Conservation (phyloP, 768 basidiomycete species). For the Amanita thiersii region DNA sequence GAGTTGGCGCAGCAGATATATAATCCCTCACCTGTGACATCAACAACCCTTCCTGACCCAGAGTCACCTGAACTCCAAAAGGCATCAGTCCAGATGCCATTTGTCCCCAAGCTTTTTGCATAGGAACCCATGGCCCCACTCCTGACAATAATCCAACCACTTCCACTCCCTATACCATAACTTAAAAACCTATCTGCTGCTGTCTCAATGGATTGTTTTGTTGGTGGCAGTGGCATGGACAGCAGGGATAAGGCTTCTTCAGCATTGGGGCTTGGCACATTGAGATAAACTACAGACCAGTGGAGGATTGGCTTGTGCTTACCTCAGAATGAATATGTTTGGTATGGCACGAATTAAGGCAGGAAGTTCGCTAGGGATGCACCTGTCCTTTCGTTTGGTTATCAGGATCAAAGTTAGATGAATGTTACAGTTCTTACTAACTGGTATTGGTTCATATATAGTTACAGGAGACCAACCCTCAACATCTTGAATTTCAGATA, state of each 20-base stretch:
- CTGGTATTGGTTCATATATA: slow-evolving; percentile 86
- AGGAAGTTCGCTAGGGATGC: slow-evolving; percentile 73
- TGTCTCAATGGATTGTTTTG: slow-evolving; percentile 48
- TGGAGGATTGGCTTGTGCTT: slow-evolving; percentile 6
- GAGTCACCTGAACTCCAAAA: slow-evolving; percentile 51
- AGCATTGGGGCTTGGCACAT: slow-evolving; percentile 64
- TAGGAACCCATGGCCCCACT: slow-evolving; percentile 69
- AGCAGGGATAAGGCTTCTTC: slow-evolving; percentile 64
- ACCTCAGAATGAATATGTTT: slow-evolving; percentile 65
- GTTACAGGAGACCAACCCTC: slow-evolving; percentile 55
- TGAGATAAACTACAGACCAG: not conserved
- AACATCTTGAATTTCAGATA: slow-evolving; percentile 50
- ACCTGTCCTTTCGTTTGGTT: slow-evolving; percentile 67
- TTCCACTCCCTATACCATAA: slow-evolving; percentile 45
- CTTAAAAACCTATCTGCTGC: slow-evolving; percentile 59
- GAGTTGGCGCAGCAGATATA: too few species aligned
- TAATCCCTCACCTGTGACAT: slow-evolving; percentile 61
- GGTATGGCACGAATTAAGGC: slow-evolving; percentile 52
- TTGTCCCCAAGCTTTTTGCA: slow-evolving; percentile 32
- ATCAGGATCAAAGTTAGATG: not conserved
- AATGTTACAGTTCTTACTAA: slow-evolving; percentile 26
- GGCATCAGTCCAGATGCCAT: slow-evolving; percentile 60
- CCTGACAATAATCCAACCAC: slow-evolving; percentile 65
- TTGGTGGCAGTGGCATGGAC: slow-evolving; percentile 40
- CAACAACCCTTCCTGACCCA: slow-evolving; percentile 42